A percentile compares a stretch with the other conserved stretches of the same genome.
Conservation (phyloP, 768 basidiomycete genomes). For the Pisolithus sp. region DNA sequence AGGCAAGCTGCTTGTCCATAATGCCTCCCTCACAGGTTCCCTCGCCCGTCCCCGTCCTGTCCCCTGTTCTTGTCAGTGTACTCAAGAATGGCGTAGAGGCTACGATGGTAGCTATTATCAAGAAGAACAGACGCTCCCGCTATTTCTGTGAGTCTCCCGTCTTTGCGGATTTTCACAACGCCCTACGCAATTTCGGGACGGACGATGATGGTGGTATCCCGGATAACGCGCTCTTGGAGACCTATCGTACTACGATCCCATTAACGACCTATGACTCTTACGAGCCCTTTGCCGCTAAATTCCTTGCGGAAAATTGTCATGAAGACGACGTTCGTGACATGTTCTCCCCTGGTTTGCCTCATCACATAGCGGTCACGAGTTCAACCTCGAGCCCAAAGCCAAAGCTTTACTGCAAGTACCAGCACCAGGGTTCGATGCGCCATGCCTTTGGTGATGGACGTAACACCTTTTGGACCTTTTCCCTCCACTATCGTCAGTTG, state of each 20-base stretch:
- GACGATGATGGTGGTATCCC: neutral
- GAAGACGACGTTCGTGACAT: constrained; percentile 14
- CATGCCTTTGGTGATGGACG: constrained; percentile 1
- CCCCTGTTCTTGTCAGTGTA: neutral
- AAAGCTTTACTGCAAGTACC: constrained; percentile 16
- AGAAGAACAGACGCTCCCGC: constrained; percentile 10
- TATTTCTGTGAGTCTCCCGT: constrained; percentile 10
- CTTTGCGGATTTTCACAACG: constrained; percentile 7
- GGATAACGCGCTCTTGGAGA: constrained; percentile 5
- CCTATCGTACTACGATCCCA: constrained; percentile 12
- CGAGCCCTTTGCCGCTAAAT: constrained; percentile 9
- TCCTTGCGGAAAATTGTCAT: constrained; percentile 1
- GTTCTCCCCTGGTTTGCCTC: constrained; percentile 21
- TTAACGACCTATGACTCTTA: constrained; percentile 17
- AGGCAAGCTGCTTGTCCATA: neutral
- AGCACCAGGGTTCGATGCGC: constrained; percentile 8
- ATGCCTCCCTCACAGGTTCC: constrained; percentile 1
- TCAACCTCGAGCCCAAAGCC: constrained; percentile 13
- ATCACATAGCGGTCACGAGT: constrained; percentile 12
- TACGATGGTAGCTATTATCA: constrained; percentile 7
- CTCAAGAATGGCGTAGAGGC: neutral
- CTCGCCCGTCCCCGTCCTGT: neutral
- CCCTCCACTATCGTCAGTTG: constrained; percentile 10
- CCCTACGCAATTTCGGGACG: constrained; percentile 5
- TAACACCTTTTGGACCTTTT: constrained; percentile 15